Conservation (phyloP, 2,329 filamentous ascomycete genomes). For the Calonectria ilicicola region DNA sequence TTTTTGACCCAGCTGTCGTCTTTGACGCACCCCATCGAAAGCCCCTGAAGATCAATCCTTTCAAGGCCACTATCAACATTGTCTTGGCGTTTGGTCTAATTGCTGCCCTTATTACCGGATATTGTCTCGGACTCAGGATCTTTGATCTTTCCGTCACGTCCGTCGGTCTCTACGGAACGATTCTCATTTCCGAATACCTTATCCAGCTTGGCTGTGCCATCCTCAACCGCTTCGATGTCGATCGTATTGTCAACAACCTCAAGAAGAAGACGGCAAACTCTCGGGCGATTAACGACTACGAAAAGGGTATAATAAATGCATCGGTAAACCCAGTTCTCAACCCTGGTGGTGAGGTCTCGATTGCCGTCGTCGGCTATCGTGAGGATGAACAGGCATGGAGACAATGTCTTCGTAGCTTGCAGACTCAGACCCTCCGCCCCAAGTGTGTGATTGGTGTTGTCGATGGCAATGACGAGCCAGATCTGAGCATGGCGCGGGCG, state of each 20-base stretch:
- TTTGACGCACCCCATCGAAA: neutral
- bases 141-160: conserved; percentile 14
- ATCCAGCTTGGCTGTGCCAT: conserved; percentile 27
- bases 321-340: conserved; percentile 9
- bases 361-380: conserved; percentile 29
- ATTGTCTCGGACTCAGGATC: neutral
- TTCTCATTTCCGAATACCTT: conserved; percentile 27
- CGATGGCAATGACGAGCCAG: conserved; percentile 27
- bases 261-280: conserved; percentile 4
- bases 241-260: conserved; percentile 21
- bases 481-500: conserved; percentile 25
- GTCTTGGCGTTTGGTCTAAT: neutral
- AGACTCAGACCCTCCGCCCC: conserved; percentile 21
- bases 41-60: neutral
- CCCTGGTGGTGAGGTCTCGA: conserved; percentile 22
- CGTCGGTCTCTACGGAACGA: conserved; percentile 27
- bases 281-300: conserved; percentile 2
- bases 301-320: conserved; percentile 8
- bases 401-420: conserved; percentile 25
- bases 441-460: conserved; percentile 29
- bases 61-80: neutral
- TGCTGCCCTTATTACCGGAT: neutral
- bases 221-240: conserved; percentile 24
- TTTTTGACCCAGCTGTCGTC: neutral
- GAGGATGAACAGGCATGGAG: conserved; percentile 28